Evolutionary conservation across 1,139 yeast species (phyloP).

Genomic region (Geotrichum restrictum): DNA sequence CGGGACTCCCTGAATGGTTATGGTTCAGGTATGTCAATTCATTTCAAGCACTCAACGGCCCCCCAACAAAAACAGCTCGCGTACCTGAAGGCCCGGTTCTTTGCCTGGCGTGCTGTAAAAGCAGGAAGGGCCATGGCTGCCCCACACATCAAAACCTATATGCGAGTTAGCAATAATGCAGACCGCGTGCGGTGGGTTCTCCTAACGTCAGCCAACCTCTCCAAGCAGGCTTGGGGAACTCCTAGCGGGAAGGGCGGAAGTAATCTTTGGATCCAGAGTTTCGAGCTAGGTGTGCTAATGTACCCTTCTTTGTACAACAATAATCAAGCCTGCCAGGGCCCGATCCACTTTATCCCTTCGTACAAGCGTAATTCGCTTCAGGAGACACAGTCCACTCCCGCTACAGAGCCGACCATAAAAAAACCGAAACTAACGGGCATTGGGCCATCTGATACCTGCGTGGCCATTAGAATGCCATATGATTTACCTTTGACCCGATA

Average conservation of each 20-base stretch:
- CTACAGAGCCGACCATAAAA: not conserved
- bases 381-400: conserved; percentile 1
- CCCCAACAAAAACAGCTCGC: conserved; percentile 27
- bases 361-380: conserved; percentile 23
- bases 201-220: conserved; percentile 38
- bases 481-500: conserved; percentile 33
- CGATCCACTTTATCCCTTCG: conserved; percentile 24
- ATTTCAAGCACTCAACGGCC: conserved; percentile 27
- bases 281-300: conserved; percentile 37
- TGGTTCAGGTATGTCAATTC: conserved; percentile 34
- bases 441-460: not conserved
- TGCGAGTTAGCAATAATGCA: conserved; percentile 24
- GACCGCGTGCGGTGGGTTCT: conserved; percentile 33
- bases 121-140: conserved; percentile 36
- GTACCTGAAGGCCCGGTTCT: conserved; percentile 30
- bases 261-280: conserved; percentile 33
- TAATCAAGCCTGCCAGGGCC: conserved; percentile 1
- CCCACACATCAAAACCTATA: conserved; percentile 40
- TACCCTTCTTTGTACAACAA: conserved; percentile 23
- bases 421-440: conserved; percentile 1
- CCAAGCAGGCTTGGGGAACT: conserved; percentile 40
- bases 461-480: conserved; percentile 31
- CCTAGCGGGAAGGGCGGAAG: conserved; percentile 21
- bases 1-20: conserved; percentile 35
- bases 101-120: conserved; percentile 32